Base-by-base conservation (phyloP, 2,329 filamentous ascomycete species). In the Colletotrichum destructivum region DNA sequence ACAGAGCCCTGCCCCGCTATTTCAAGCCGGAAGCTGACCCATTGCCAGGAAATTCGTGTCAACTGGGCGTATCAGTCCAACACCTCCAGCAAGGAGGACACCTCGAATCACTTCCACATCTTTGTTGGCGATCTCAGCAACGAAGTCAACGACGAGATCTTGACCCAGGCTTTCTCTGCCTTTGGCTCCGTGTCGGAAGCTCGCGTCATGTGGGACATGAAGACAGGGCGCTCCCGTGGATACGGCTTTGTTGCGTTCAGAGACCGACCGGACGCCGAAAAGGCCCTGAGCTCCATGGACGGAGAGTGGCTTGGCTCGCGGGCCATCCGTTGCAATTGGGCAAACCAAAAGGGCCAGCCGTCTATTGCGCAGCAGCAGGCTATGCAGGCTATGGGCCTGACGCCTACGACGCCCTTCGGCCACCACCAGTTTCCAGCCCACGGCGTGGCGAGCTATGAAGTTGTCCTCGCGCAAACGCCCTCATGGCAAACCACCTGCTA, bases 161-260 rank as follows among this genome's bases (percentile, higher is more conserved):
- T 99, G 26, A 87, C 93, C 18, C 95, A 98, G 83, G 96, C 96
- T 15, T 99, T 99, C 84, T 97, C 94, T 59, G 94, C 94, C 55
- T 99, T 98, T 82, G 96, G 96, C 51, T 94, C 92, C 15, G 95
- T 99, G 60, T 99, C 96, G 3, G 96, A 99, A 84, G 96, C 96
- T 72, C 95, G 96, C 78, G 96, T 99, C 75, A 99, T 99, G 96
- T 99, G 96, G 96, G 96, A 99, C 82, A 99, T 99, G 96, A 99
- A 99, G 89, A 99, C 96, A 46, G 96, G 96, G 76, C 92, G 96
- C 75, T 98, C 96, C 76, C 94, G 96, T 81, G 96, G 96, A 72
- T 99, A 99, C 80, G 96, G 96, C 15, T 99, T 99, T 80, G 96
- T 98, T 76, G 96, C 96, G 61, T 99, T 97, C 89, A 93, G 96